Evolutionary conservation across 805 yeast species (phyloP).

Genomic region (Grigorovia jiainica): DNA sequence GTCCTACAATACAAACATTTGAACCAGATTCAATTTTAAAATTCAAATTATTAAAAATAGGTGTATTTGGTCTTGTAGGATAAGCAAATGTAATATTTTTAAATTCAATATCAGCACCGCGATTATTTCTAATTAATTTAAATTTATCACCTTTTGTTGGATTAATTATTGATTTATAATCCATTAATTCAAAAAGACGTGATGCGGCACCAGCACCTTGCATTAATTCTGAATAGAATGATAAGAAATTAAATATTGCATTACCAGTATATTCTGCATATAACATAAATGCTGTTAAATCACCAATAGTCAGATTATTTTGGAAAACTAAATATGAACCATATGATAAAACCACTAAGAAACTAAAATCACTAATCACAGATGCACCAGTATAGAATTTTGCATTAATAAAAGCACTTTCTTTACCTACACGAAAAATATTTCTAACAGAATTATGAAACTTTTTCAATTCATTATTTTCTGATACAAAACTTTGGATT

Average conservation of each 20-base stretch:
- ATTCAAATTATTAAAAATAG: conserved; percentile 39
- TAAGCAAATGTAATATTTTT: conserved; percentile 63
- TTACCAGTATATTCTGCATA: conserved; percentile 92
- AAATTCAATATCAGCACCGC: conserved; percentile 45
- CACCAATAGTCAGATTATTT: conserved; percentile 78
- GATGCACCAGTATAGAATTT: conserved; percentile 70
- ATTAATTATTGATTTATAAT: conserved; percentile 60
- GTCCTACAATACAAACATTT: conserved; percentile 69
- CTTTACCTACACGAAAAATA: conserved; percentile 57
- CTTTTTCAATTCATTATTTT: conserved; percentile 64
- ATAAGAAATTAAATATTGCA: conserved; percentile 84
- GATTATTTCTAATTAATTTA: conserved; percentile 8
- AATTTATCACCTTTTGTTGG: conserved; percentile 52
- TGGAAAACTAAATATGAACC: conserved; percentile 76
- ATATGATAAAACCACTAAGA: conserved; percentile 63
- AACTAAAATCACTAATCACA: conserved; percentile 73
- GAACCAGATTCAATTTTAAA: conserved; percentile 46
- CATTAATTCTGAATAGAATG: conserved; percentile 91
- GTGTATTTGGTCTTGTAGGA: conserved; percentile 76
- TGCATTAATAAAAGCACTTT: conserved; percentile 75
- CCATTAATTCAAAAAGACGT: conserved; percentile 79
- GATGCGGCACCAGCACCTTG: conserved; percentile 97
- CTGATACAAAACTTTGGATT: conserved; percentile 88
- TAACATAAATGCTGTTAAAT: conserved; percentile 86
- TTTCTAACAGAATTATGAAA: conserved; percentile 65